phyloP scores from a whole-genome alignment of 345 rosid species.

The Acer yangbiense region DNA sequence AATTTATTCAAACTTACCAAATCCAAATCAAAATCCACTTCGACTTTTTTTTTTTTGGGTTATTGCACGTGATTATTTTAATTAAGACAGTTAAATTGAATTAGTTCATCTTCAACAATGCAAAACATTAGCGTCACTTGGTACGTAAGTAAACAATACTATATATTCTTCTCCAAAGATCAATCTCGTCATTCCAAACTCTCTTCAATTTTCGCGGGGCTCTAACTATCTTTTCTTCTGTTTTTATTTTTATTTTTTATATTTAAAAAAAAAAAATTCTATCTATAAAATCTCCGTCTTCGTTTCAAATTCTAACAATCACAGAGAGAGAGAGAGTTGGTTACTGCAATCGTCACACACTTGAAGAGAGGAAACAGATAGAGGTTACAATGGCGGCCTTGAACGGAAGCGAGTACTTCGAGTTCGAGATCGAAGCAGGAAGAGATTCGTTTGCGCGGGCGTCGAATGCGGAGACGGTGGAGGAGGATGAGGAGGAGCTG shows the following conservation, averaged over 20 bases:
- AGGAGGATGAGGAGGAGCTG: slow-evolving; percentile 77
- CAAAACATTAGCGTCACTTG: not conserved
- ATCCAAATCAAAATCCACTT: not conserved
- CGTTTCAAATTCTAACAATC: not conserved
- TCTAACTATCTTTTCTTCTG: not conserved
- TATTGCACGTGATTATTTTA: not conserved
- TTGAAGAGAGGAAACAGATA: not conserved
- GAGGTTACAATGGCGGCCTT: slow-evolving; percentile 49
- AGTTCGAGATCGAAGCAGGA: slow-evolving; percentile 55
- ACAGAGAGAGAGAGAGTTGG: not conserved
- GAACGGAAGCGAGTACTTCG: slow-evolving; percentile 81
- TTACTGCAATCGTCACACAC: not conserved
- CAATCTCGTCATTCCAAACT: not conserved
- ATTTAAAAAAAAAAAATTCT: not conserved
- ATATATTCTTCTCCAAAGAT: not conserved
- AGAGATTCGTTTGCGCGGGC: slow-evolving; percentile 60
- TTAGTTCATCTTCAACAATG: not conserved
- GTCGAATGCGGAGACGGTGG: slow-evolving; percentile 65
- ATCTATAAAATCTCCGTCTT: not conserved
- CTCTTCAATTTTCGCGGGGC: slow-evolving; percentile 22
- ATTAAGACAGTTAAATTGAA: not conserved
- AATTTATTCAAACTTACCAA: not conserved
- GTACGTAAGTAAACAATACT: not conserved
- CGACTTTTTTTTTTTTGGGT: not conserved
- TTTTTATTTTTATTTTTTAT: not conserved